A percentile compares a stretch with the other conserved stretches of the same genome.
These are phyloP conservation scores for Chlamydomonas reinhardtii DNA, from an alignment of 163 green algal genomes.

Conservation along the genomic window DNA sequence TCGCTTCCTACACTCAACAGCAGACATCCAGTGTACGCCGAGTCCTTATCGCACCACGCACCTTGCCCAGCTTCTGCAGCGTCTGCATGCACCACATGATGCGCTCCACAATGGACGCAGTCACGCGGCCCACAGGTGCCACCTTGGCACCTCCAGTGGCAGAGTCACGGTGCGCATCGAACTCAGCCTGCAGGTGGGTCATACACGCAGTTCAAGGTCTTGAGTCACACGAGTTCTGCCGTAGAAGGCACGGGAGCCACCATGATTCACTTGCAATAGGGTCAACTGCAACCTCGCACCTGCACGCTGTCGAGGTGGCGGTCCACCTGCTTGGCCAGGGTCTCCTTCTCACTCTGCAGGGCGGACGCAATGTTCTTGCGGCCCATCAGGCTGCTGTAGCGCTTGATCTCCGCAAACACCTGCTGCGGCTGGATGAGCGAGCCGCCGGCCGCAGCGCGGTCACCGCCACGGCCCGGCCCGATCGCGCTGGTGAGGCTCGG, in stretches of 20 bases:
- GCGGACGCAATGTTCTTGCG: conserved; percentile 60
- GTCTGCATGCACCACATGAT: conserved; percentile 67
- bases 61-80: conserved; percentile 54
- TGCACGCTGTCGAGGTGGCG: conserved; percentile 74
- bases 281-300: background rate
- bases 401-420: conserved; percentile 76
- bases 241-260: too few relatives aligned
- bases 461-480: background rate
- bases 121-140: conserved; percentile 1
- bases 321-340: conserved; percentile 71
- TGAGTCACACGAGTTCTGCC: background rate
- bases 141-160: conserved; percentile 9
- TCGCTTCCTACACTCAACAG: too few relatives aligned
- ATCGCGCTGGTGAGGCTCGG: conserved; percentile 60
- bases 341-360: conserved; percentile 67
- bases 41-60: too few relatives aligned
- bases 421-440: conserved; percentile 75
- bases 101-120: conserved; percentile 34
- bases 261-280: too few relatives aligned
- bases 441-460: background rate
- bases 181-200: conserved; percentile 49
- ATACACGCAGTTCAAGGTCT: background rate
- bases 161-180: conserved; percentile 60
- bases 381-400: conserved; percentile 71
- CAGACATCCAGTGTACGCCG: too few relatives aligned